Conservation (phyloP, 2,329 filamentous ascomycete genomes). For the Nemania abortiva region DNA sequence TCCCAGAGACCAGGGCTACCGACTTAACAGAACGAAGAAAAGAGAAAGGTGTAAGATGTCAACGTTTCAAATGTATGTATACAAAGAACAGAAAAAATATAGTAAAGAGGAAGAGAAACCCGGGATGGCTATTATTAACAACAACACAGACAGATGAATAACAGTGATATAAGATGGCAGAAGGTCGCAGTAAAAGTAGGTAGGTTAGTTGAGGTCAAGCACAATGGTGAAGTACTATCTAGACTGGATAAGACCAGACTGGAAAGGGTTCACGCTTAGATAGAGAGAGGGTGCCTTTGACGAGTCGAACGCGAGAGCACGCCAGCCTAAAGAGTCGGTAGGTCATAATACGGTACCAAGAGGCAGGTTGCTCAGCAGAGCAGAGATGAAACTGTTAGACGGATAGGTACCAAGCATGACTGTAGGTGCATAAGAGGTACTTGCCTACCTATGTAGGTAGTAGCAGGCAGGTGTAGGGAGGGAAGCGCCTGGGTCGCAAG, state of each 20-base stretch:
- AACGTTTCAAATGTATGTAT: slow-evolving; percentile 30
- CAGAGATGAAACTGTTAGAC: background rate
- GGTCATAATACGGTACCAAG: background rate
- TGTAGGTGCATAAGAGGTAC: background rate
- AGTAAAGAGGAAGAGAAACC: slow-evolving; percentile 22
- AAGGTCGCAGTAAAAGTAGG: background rate
- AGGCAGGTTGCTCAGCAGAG: background rate
- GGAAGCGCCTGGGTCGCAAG: background rate
- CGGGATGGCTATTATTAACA: slow-evolving; percentile 19
- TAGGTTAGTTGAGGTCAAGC: background rate
- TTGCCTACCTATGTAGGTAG: background rate
- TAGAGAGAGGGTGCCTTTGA: background rate
- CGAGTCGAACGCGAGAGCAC: slow-evolving; percentile 29
- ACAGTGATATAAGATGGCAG: slow-evolving; percentile 20
- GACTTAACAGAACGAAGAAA: slow-evolving; percentile 18
- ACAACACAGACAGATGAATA: slow-evolving; percentile 17
- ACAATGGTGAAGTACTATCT: slow-evolving; percentile 1
- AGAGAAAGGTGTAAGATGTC: slow-evolving; percentile 7
- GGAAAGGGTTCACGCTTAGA: slow-evolving; percentile 1
- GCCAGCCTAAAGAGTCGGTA: slow-evolving; percentile 21
- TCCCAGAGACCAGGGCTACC: background rate
- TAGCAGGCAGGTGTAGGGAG: background rate
- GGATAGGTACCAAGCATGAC: background rate
- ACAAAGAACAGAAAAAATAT: slow-evolving; percentile 32
- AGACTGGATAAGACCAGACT: slow-evolving; percentile 2